phyloP scores from a whole-genome alignment of 345 rosid species.

The Garcia nutans region DNA sequence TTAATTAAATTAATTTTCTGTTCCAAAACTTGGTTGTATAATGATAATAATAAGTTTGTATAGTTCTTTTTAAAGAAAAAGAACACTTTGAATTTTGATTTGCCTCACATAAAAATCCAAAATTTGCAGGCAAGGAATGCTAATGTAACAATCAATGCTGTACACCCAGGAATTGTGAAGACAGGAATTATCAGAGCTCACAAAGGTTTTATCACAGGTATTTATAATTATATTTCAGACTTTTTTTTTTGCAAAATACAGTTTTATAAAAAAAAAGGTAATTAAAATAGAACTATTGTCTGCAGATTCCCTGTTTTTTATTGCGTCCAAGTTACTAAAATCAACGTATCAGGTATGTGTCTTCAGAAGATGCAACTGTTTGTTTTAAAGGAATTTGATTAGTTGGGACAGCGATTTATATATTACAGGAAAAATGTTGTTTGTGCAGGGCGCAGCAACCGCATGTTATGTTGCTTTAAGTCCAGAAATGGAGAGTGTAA shows the following conservation, averaged over 20 bases:
- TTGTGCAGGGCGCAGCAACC: slow-evolving; percentile 83
- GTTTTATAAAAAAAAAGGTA: no score
- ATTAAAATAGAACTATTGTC: background rate
- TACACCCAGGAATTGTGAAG: slow-evolving; percentile 93
- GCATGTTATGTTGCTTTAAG: slow-evolving; percentile 89
- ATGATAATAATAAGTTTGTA: background rate
- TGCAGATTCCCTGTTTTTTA: slow-evolving; percentile 88
- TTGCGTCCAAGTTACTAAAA: slow-evolving; percentile 87
- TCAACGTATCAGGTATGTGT: slow-evolving; percentile 66
- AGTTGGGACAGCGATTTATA: background rate
- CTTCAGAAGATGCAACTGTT: background rate
- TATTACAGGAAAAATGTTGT: background rate
- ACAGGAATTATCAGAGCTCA: slow-evolving; percentile 91
- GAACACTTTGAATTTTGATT: background rate
- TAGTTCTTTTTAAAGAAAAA: background rate
- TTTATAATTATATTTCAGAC: background rate
- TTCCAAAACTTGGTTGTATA: background rate
- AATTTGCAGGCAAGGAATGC: slow-evolving; percentile 71
- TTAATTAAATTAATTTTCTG: background rate
- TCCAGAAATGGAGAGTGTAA: slow-evolving; percentile 50
- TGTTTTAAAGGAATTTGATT: background rate
- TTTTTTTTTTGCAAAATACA: no score
- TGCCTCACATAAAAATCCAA: background rate
- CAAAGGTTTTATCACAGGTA: slow-evolving; percentile 76
- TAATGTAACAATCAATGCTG: slow-evolving; percentile 77